Conservation (phyloP, 1,284 basidiomycete genomes). For the Phellopilus nigrolimitatus region DNA sequence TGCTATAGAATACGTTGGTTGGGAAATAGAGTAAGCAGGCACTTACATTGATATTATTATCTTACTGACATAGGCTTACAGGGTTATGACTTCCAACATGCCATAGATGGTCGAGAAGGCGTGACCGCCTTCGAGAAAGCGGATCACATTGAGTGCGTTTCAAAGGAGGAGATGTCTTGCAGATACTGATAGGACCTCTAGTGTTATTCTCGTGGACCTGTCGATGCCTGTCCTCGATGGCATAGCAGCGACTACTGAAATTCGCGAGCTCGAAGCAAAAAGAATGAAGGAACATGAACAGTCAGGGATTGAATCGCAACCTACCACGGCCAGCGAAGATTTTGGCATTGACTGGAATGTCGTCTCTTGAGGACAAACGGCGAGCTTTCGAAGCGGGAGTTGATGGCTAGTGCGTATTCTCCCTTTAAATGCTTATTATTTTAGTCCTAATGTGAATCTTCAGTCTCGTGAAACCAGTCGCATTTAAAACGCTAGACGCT, state of each 20-base stretch:
- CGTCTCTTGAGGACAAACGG: constrained; percentile 87
- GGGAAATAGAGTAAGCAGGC: constrained; percentile 55
- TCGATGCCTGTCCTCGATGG: constrained; percentile 93
- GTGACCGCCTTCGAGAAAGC: constrained; percentile 71
- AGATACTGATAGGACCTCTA: constrained; percentile 32
- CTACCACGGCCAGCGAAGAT: constrained; percentile 54
- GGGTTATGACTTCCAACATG: constrained; percentile 77
- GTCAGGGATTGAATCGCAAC: constrained; percentile 23
- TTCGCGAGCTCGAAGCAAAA: constrained; percentile 71
- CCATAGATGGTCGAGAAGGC: constrained; percentile 80
- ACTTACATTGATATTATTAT: constrained; percentile 5
- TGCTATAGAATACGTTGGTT: constrained; percentile 72
- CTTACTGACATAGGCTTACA: constrained; percentile 29
- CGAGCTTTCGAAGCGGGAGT: constrained; percentile 90
- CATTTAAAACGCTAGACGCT: constrained; percentile 81
- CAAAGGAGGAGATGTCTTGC: no score
- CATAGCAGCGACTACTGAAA: constrained; percentile 78
- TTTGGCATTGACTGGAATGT: constrained; percentile 89
- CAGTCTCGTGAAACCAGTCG: constrained; percentile 85
- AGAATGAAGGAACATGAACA: constrained; percentile 29
- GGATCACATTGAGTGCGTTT: constrained; percentile 72
- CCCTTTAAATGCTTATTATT: neutral
- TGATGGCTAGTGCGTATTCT: constrained; percentile 82
- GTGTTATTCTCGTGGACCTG: constrained; percentile 83
- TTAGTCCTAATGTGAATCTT: neutral